Conservation (phyloP, 257 asterid species). For the Ehretia macrophylla region DNA sequence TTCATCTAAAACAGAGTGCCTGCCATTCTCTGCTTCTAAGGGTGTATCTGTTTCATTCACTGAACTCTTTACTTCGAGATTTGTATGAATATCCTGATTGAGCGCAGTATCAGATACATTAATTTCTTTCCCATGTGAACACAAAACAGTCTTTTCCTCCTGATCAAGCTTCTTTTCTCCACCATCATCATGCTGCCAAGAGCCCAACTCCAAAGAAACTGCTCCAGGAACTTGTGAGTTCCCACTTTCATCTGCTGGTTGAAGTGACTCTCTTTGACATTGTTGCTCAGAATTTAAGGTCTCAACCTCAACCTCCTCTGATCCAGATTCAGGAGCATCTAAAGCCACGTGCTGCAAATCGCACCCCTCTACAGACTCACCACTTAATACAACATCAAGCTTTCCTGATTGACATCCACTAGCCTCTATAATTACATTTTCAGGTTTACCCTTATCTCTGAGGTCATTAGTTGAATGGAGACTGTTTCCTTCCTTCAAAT, state of each 20-base stretch:
- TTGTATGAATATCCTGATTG: background rate
- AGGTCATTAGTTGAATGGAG: too few species aligned
- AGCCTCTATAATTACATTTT: background rate
- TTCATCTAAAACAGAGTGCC: background rate
- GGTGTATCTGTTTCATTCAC: background rate
- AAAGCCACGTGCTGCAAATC: background rate
- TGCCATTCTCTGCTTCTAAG: background rate
- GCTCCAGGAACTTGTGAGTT: background rate
- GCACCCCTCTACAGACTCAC: background rate
- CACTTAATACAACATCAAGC: background rate
- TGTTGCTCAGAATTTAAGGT: background rate
- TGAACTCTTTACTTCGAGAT: conserved; percentile 14
- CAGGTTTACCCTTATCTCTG: background rate
- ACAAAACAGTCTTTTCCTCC: background rate
- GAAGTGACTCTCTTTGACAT: background rate
- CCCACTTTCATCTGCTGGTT: background rate
- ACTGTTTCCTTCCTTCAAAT: background rate
- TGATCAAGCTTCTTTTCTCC: background rate
- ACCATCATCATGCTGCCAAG: background rate
- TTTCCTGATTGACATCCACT: background rate
- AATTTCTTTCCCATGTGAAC: background rate
- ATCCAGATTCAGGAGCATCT: background rate
- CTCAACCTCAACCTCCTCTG: background rate
- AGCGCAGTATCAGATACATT: background rate
- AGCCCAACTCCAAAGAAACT: background rate